Evolutionary conservation across 192 early-diverging fungal genomes (phyloP), one percentile per base, ranked within the genome.

Genomic region (Nowakowskiella sp.): DNA sequence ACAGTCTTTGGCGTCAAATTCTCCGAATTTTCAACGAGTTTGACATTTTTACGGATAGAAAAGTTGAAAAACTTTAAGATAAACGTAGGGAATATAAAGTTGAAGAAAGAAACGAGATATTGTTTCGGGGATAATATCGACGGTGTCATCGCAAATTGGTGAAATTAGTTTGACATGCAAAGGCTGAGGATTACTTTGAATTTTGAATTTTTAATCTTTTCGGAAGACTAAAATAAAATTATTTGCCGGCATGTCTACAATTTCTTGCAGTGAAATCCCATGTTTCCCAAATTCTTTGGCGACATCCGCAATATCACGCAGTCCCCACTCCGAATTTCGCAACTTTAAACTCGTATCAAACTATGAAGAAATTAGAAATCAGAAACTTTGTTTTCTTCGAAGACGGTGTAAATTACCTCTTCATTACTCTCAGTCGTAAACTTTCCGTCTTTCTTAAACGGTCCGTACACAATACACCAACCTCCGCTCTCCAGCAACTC

Each of bases 241-340:
- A 34, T 66, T 66, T 19, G 64, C 64, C 9, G 64, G 64, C 64
- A 66, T 66, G 31, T 66, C 64, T 1, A 36, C 46, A 4, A 61
- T 47, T 21, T 61, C 47, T 27, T 24, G 21, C 1, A 66, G 31
- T 22, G 4, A 9, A 4, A 61, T 34, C 47, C 53, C 59, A n/a
- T 32, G 19, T 23, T 60, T 53, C 21, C 31, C 47, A 49, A 60
- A 59, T 23, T 55, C 58, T 5, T 16, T 22, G 10, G 51, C 44
- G 6, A 66, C 64, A 7, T 53, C 59, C 6, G 25, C 51, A 28
- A 66, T 62, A 50, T 66, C 58, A 0, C 64, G 50, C 6, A 66
- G 42, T 24, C 64, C 64, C 64, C 64, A 66, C 22, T 52, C 44
- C 13, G 28, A 21, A 39, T 61, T 48, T 36, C 58, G 36, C 19